These are phyloP conservation scores for Backusella mclennaniae DNA, from an alignment of 192 early-diverging fungal species.

Conservation along the genomic window DNA sequence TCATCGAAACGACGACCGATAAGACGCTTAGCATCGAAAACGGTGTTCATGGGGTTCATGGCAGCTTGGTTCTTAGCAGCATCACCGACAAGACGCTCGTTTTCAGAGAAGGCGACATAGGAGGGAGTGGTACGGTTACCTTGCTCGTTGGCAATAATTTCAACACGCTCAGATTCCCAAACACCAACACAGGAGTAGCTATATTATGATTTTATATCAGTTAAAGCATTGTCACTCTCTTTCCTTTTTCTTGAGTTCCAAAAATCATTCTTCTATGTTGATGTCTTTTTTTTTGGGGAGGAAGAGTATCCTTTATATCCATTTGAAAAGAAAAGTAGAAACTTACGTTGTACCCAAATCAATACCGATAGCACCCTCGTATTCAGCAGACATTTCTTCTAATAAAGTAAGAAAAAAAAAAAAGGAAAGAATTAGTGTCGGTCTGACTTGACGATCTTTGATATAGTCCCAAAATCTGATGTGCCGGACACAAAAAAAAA, in stretches of 20 bases:
- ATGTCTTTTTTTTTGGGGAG: constrained; percentile 40
- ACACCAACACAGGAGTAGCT: constrained; percentile 94
- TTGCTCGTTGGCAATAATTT: constrained; percentile 94
- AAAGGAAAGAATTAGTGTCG: constrained; percentile 1
- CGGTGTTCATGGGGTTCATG: constrained; percentile 89
- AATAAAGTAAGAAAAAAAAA: constrained; percentile 22
- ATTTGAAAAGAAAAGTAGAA: neutral
- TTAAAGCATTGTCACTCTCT: neutral
- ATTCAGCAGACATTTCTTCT: constrained; percentile 35
- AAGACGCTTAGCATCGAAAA: constrained; percentile 90
- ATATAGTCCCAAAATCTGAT: neutral
- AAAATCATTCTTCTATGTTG: neutral
- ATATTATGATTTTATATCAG: constrained; percentile 67
- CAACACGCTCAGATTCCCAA: constrained; percentile 91
- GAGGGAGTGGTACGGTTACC: constrained; percentile 89
- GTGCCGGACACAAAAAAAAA: constrained; percentile 6
- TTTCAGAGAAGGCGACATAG: constrained; percentile 80
- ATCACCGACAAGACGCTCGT: constrained; percentile 82
- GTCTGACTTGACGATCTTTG: neutral
- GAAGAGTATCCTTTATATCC: too few species aligned
- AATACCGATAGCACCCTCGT: constrained; percentile 43
- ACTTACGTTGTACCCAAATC: constrained; percentile 56
- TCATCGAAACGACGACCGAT: constrained; percentile 88
- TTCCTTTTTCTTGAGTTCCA: neutral
- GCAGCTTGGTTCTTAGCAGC: constrained; percentile 90